A percentile compares a stretch with the other conserved stretches of the same genome.
phyloP scores from a whole-genome alignment of 176 grass and related monocot species.

The Puccinellia tenuiflora region DNA sequence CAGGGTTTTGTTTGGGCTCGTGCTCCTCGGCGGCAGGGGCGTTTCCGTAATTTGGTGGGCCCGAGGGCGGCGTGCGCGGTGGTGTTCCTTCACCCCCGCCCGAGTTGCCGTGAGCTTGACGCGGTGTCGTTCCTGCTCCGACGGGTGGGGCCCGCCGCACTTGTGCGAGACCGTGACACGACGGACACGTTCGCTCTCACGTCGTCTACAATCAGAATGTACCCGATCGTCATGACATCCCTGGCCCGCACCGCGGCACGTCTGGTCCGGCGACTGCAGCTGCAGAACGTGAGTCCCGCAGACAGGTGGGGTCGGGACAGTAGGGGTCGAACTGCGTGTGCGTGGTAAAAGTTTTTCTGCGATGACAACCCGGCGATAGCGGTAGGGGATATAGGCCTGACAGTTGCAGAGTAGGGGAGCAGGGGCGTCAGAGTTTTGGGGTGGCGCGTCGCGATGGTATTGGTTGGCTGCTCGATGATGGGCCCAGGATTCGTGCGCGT shows the following conservation, averaged over 20 bases:
- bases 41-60: conserved; percentile 7
- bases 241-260: neutral
- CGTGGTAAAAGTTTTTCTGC: neutral
- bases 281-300: neutral
- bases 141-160: neutral
- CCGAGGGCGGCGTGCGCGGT: neutral
- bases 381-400: neutral
- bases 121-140: neutral
- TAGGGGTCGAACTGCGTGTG: neutral
- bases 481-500: no score
- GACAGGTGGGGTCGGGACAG: neutral
- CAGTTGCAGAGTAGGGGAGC: neutral
- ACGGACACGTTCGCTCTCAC: neutral
- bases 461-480: no score
- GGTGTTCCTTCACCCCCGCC: no score
- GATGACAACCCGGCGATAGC: neutral
- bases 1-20: conserved; percentile 18
- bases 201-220: accelerated
- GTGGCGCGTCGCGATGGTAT: neutral
- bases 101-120: neutral
- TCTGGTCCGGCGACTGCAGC: accelerated
- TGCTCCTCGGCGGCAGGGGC: conserved; percentile 28
- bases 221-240: neutral
- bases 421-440: neutral
- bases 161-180: neutral